Evolutionary conservation across 2,329 filamentous ascomycete genomes (phyloP).

Genomic region (Penicillium janthinellum): DNA sequence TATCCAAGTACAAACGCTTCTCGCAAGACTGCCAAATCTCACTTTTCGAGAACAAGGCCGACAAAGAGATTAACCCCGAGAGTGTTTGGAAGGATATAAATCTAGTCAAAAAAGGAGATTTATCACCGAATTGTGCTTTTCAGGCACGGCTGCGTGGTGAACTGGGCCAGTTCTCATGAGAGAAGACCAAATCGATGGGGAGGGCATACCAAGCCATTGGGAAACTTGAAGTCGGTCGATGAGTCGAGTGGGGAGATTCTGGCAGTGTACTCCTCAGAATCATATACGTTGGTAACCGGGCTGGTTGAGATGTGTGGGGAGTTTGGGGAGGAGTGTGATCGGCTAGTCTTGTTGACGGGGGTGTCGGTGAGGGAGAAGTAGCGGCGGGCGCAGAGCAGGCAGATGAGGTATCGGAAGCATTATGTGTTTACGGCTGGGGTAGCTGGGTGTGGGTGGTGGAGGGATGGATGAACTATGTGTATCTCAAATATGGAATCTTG

Average conservation of each 20-base stretch:
- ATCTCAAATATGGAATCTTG: too few species aligned
- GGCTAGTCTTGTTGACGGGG: constrained; percentile 7
- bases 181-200: constrained; percentile 13
- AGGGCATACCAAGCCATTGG: neutral
- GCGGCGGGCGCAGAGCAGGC: constrained; percentile 5
- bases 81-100: neutral
- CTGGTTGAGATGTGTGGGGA: constrained; percentile 9
- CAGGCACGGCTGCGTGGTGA: neutral
- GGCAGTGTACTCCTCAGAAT: constrained; percentile 12
- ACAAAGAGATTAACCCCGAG: neutral
- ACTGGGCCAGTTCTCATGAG: neutral
- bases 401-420: neutral
- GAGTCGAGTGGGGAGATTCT: constrained; percentile 6
- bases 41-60: neutral
- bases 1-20: constrained; percentile 6
- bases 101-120: constrained; percentile 7
- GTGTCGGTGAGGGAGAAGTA: constrained; percentile 10
- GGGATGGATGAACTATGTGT: neutral
- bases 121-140: constrained; percentile 7
- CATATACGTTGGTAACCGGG: constrained; percentile 5
- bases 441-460: neutral
- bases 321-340: constrained; percentile 10
- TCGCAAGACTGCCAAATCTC: constrained; percentile 9
- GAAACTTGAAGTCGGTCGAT: constrained; percentile 13
- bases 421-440: neutral